Conservation (phyloP, 257 asterid genomes). For the Avicennia marina region DNA sequence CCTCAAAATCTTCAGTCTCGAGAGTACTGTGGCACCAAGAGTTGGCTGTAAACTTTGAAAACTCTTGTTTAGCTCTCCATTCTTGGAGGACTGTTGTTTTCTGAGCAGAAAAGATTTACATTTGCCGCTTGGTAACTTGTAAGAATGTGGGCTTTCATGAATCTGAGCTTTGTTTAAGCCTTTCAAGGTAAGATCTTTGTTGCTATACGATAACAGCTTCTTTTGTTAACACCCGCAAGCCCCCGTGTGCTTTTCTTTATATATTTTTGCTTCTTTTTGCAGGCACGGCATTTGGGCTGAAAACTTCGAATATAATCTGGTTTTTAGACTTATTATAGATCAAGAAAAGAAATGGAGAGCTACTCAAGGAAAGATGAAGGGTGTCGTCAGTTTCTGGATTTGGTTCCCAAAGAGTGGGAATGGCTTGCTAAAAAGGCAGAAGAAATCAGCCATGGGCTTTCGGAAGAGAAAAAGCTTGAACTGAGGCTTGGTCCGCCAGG, state of each 20-base stretch:
- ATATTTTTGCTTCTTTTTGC: not conserved
- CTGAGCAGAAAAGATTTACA: not conserved
- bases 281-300: not conserved
- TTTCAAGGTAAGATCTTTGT: conserved; percentile 18
- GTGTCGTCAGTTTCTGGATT: conserved; percentile 51
- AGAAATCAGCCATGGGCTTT: conserved; percentile 23
- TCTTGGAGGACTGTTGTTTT: not conserved
- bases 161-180: conserved; percentile 16
- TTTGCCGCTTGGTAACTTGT: not conserved
- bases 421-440: conserved; percentile 31
- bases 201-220: too few relatives aligned
- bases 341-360: conserved; percentile 49
- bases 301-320: not conserved
- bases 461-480: conserved; percentile 70
- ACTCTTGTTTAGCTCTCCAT: not conserved
- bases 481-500: conserved; percentile 77
- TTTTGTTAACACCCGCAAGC: not conserved
- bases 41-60: not conserved
- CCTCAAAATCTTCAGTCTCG: conserved; percentile 1
- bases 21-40: not conserved
- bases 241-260: not conserved
- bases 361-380: conserved; percentile 38
- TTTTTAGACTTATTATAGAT: not conserved
- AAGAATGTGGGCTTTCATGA: conserved; percentile 19
- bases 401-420: conserved; percentile 35